Evolutionary conservation across 305 asterid species (phyloP).

Genomic region (Fraxinus paxiana): DNA sequence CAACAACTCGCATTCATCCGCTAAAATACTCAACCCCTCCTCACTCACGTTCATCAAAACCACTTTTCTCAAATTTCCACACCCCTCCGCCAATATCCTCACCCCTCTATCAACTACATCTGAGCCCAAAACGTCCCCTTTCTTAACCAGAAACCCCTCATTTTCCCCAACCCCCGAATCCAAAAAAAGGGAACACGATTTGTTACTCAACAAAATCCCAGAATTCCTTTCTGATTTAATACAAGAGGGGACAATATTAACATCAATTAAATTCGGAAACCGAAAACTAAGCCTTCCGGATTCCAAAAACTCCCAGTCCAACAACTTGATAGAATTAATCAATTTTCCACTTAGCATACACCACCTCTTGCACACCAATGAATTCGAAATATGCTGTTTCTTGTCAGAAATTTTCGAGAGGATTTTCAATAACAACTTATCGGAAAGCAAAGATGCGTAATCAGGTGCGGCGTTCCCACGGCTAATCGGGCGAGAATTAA

Average conservation of each 20-base stretch:
- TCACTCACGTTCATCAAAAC: slow-evolving; percentile 56
- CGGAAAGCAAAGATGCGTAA: slow-evolving; percentile 45
- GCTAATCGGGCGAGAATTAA: slow-evolving; percentile 27
- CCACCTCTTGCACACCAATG: slow-evolving; percentile 79
- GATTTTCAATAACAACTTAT: slow-evolving; percentile 50
- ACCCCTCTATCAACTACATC: slow-evolving; percentile 55
- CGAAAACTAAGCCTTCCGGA: slow-evolving; percentile 65
- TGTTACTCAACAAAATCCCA: slow-evolving; percentile 58
- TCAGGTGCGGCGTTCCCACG: slow-evolving; percentile 28
- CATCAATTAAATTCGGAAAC: slow-evolving; percentile 63
- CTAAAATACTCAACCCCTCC: slow-evolving; percentile 54
- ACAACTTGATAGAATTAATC: slow-evolving; percentile 48
- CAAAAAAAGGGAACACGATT: slow-evolving; percentile 39
- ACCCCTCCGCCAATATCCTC: slow-evolving; percentile 56
- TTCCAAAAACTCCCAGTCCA: slow-evolving; percentile 81
- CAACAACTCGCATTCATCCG: slow-evolving; percentile 59
- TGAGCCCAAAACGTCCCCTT: slow-evolving; percentile 41
- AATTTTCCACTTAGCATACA: slow-evolving; percentile 55
- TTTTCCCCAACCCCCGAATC: slow-evolving; percentile 34
- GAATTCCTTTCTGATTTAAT: slow-evolving; percentile 47
- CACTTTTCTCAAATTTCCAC: slow-evolving; percentile 50
- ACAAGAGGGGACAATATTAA: slow-evolving; percentile 48
- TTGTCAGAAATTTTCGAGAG: slow-evolving; percentile 39
- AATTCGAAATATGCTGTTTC: slow-evolving; percentile 47
- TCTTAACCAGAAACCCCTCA: slow-evolving; percentile 42